Conservation (phyloP, 2,329 filamentous ascomycete genomes). For the Penicillium nordicum region DNA sequence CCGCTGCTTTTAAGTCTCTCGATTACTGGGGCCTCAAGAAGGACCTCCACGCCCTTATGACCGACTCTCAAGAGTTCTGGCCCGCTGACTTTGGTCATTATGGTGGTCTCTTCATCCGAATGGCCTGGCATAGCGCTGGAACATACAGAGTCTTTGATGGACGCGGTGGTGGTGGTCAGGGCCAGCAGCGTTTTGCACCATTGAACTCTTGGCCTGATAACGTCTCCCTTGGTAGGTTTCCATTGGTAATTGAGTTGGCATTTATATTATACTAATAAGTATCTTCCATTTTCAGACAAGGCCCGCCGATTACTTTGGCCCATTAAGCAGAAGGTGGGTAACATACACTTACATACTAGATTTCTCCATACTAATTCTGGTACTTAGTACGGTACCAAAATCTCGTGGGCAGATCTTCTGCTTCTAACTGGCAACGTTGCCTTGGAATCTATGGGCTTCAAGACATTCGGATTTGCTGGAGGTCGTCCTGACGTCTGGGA, state of each 20-base stretch:
- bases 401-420: constrained; percentile 73
- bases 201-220: constrained; percentile 83
- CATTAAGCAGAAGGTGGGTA: constrained; percentile 65
- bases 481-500: constrained; percentile 72
- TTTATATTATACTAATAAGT: not conserved
- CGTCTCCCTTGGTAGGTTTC: constrained; percentile 51
- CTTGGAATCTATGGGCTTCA: constrained; percentile 71
- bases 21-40: constrained; percentile 71
- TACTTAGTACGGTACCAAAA: constrained; percentile 66
- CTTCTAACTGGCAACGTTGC: constrained; percentile 73
- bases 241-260: not conserved
- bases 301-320: constrained; percentile 75
- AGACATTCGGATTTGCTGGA: constrained; percentile 69
- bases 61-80: constrained; percentile 77
- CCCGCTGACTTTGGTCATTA: constrained; percentile 80
- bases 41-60: constrained; percentile 68
- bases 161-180: constrained; percentile 69
- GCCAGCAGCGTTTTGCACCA: constrained; percentile 75
- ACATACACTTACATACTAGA: no score
- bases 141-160: constrained; percentile 74
- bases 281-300: constrained; percentile 54
- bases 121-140: constrained; percentile 78
- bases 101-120: constrained; percentile 73
- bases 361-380: not conserved
- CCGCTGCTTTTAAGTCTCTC: constrained; percentile 66